Evolutionary conservation across 2,329 filamentous ascomycete species (phyloP).

Genomic region (Fusarium neocosmosporiellum): DNA sequence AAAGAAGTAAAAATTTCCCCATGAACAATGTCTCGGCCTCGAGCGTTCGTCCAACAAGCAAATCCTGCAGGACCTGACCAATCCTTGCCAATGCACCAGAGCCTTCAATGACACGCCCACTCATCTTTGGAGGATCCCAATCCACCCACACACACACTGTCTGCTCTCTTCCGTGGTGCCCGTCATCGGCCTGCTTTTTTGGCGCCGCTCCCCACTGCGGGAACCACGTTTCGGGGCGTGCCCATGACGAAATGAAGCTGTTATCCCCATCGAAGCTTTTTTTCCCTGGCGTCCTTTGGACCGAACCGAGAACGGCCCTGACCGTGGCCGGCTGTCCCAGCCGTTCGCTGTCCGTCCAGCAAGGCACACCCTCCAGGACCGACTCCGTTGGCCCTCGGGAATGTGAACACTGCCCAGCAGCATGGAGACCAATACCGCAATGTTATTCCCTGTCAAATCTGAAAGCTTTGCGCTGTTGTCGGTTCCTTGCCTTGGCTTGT

Average conservation of each 20-base stretch:
- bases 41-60: slow-evolving; percentile 13
- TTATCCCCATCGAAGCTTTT: slow-evolving; percentile 8
- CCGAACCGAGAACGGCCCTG: slow-evolving; percentile 42
- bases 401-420: slow-evolving; percentile 19
- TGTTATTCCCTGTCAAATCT: slow-evolving; percentile 3
- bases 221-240: slow-evolving; percentile 28
- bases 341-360: background rate
- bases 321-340: slow-evolving; percentile 11
- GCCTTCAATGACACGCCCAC: background rate
- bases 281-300: slow-evolving; percentile 41
- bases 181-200: slow-evolving; percentile 14
- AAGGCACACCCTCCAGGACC: slow-evolving; percentile 10
- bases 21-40: background rate
- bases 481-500: slow-evolving; percentile 10
- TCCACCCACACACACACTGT: slow-evolving; percentile 1
- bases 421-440: background rate
- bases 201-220: slow-evolving; percentile 31
- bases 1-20: background rate
- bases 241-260: slow-evolving; percentile 37
- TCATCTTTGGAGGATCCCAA: background rate
- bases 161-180: background rate
- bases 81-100: no score
- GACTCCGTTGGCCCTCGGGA: slow-evolving; percentile 44
- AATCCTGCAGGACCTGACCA: background rate
- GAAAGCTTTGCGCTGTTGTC: background rate